Evolutionary conservation across 495 filamentous ascomycete genomes (phyloP).

Genomic region (Hyaloscypha finlandica): DNA sequence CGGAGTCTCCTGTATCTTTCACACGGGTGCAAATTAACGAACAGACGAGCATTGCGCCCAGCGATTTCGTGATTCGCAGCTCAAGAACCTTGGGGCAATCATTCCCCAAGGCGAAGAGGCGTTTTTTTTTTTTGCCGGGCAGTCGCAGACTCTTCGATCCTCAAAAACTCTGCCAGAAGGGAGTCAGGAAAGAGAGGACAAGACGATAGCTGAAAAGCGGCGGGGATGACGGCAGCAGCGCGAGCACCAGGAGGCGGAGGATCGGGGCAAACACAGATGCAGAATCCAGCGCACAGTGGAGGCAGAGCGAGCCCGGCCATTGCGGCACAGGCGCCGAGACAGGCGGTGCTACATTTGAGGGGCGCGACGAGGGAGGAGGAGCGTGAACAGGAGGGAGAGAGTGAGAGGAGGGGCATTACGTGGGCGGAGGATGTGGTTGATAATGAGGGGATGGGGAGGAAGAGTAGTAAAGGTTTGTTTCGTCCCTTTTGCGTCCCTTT

Average conservation of each 20-base stretch:
- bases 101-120: neutral
- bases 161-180: too few relatives aligned
- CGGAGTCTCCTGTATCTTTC: neutral
- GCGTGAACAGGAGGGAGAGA: slow-evolving; percentile 22
- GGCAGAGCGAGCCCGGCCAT: neutral
- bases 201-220: neutral
- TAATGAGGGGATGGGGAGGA: slow-evolving; percentile 93
- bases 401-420: slow-evolving; percentile 58
- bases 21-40: neutral
- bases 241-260: neutral
- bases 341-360: slow-evolving; percentile 30
- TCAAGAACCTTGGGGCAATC: neutral
- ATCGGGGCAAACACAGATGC: too few relatives aligned
- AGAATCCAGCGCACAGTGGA: neutral
- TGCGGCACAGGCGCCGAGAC: slow-evolving; percentile 18
- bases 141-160: too few relatives aligned
- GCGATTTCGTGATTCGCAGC: neutral
- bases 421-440: slow-evolving; percentile 95
- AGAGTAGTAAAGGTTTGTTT: slow-evolving; percentile 82
- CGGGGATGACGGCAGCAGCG: slow-evolving; percentile 6
- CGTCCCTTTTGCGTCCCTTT: neutral
- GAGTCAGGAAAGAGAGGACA: neutral
- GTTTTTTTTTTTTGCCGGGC: neutral
- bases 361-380: slow-evolving; percentile 32
- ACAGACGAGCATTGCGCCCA: neutral